A percentile compares a stretch with the other conserved stretches of the same genome.
Evolutionary conservation across 148 eudicot species (phyloP).

Genomic region (Chenopodium quinoa): DNA sequence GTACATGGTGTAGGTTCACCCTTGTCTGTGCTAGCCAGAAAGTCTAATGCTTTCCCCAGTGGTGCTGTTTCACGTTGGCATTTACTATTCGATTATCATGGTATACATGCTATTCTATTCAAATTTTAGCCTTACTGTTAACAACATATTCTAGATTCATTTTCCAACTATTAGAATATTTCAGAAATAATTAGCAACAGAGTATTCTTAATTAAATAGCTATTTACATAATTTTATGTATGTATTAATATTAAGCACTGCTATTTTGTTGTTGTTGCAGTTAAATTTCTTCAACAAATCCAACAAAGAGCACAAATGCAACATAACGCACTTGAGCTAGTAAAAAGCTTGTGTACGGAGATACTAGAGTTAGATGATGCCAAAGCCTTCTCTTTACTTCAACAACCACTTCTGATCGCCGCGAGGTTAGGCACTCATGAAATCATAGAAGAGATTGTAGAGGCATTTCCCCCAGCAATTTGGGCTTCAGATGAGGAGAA

Average conservation of each 20-base stretch:
- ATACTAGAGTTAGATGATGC: slow-evolving; percentile 29
- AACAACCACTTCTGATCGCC: slow-evolving; percentile 30
- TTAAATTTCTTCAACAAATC: background rate
- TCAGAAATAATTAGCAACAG: no score
- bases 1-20: slow-evolving; percentile 24
- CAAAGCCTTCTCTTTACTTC: slow-evolving; percentile 26
- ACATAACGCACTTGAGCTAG: slow-evolving; percentile 21
- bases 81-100: background rate
- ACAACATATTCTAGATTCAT: no score
- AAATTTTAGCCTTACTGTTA: no score
- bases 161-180: no score
- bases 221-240: no score
- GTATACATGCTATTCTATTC: slow-evolving; percentile 5
- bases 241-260: no score
- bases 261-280: background rate
- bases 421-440: slow-evolving; percentile 27
- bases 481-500: slow-evolving; percentile 29
- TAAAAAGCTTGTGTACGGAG: slow-evolving; percentile 24
- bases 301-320: background rate
- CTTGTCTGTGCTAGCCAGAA: slow-evolving; percentile 23
- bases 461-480: slow-evolving; percentile 28
- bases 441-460: slow-evolving; percentile 32
- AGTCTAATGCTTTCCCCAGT: slow-evolving; percentile 25
- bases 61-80: background rate
- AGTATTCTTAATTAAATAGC: no score